Percentiles rank a stretch among this genome's conserved stretches.
These are phyloP conservation scores for Tremella mesenterica DNA, from an alignment of 768 basidiomycete species.

Conservation along the genomic window DNA sequence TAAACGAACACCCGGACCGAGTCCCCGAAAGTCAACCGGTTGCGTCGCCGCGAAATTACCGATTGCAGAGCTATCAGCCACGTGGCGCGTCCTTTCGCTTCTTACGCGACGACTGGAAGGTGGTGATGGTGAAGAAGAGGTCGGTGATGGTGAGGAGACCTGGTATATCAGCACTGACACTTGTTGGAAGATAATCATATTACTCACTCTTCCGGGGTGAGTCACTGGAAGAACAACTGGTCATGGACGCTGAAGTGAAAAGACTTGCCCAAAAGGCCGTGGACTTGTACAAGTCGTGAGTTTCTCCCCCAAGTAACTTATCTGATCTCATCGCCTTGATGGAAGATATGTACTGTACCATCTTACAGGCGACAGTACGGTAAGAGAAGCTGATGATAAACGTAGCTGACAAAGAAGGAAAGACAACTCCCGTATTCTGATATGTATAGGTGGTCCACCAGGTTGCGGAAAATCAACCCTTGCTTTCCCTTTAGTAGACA, in stretches of 20 bases:
- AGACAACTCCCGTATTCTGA: constrained; percentile 4
- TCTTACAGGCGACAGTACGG: neutral
- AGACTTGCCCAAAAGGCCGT: neutral
- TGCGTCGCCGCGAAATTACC: too few species aligned
- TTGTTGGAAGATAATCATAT: too few species aligned
- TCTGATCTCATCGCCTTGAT: neutral
- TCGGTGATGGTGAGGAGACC: too few species aligned
- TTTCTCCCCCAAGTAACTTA: neutral
- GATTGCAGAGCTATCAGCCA: too few species aligned
- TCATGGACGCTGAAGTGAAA: neutral
- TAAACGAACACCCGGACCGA: too few species aligned
- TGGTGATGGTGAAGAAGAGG: too few species aligned
- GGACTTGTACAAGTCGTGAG: neutral
- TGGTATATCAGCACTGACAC: too few species aligned
- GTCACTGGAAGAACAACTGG: too few species aligned
- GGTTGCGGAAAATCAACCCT: constrained; percentile 82
- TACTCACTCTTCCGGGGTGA: too few species aligned
- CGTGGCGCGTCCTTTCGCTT: too few species aligned
- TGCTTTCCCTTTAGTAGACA: constrained; percentile 53
- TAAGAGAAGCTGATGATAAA: neutral
- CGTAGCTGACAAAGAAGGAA: constrained; percentile 6
- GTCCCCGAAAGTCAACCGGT: too few species aligned
- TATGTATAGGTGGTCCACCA: constrained; percentile 47
- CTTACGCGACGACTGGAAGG: too few species aligned
- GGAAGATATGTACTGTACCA: neutral